phyloP scores from a whole-genome alignment of 2,329 filamentous ascomycete species.

The Cordyceps javanica region DNA sequence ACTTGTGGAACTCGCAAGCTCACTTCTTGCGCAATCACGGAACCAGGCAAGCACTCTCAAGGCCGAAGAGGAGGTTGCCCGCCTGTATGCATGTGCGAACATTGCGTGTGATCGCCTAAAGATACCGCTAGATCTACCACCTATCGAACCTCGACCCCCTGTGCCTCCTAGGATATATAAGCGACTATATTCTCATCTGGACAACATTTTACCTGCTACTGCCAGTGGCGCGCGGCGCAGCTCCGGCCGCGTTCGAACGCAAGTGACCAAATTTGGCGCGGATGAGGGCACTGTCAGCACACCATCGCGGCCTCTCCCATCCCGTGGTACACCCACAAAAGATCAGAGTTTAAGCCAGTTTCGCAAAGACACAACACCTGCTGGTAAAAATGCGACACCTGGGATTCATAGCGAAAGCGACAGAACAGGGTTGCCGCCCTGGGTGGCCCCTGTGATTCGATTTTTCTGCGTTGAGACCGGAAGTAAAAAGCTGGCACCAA shows the following conservation, averaged over 20 bases:
- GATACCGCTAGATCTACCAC: slow-evolving; percentile 67
- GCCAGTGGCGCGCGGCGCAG: slow-evolving; percentile 25
- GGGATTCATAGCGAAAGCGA: slow-evolving; percentile 30
- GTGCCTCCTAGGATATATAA: slow-evolving; percentile 77
- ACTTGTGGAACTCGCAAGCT: slow-evolving; percentile 66
- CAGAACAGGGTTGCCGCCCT: slow-evolving; percentile 45
- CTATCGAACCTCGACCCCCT: slow-evolving; percentile 68
- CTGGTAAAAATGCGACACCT: slow-evolving; percentile 18
- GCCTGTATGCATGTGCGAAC: slow-evolving; percentile 77
- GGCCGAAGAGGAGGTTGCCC: slow-evolving; percentile 80
- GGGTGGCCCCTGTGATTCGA: slow-evolving; percentile 64
- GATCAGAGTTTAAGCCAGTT: slow-evolving; percentile 37
- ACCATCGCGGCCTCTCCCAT: slow-evolving; percentile 29
- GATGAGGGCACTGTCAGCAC: slow-evolving; percentile 19
- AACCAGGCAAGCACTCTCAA: slow-evolving; percentile 72
- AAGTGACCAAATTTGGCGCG: slow-evolving; percentile 27
- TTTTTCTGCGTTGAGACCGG: slow-evolving; percentile 55
- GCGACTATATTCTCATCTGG: slow-evolving; percentile 74
- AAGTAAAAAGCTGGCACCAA: slow-evolving; percentile 58
- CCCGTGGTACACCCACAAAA: slow-evolving; percentile 41
- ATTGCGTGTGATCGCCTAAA: slow-evolving; percentile 85
- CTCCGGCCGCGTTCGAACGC: slow-evolving; percentile 26
- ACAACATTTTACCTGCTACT: slow-evolving; percentile 56
- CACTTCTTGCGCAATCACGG: slow-evolving; percentile 73
- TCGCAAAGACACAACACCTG: slow-evolving; percentile 31